A percentile compares a stretch with the other conserved stretches of the same genome.
These are phyloP conservation scores for Mortierella sp. DNA, from an alignment of 371 early-diverging fungal species.

Conservation along the genomic window DNA sequence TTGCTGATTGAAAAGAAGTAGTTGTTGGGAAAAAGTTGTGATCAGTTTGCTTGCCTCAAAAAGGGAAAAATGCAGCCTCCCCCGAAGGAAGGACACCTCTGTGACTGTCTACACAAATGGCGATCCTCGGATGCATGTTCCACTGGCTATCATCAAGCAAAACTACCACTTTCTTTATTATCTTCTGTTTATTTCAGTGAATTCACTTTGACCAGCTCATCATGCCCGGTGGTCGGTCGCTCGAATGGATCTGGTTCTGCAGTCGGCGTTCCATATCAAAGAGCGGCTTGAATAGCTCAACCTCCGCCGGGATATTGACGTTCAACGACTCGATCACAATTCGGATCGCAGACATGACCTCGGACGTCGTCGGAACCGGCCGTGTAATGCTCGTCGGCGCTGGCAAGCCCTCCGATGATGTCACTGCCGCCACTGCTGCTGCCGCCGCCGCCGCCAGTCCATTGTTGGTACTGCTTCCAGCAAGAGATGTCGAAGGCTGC, in stretches of 20 bases:
- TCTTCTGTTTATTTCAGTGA: no score
- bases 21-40: not conserved
- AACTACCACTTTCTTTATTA: not conserved
- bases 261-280: constrained; percentile 40
- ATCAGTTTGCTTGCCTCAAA: not conserved
- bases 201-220: constrained; percentile 17
- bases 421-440: not conserved
- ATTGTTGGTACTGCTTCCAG: not conserved
- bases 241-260: constrained; percentile 13
- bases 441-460: not conserved
- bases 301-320: constrained; percentile 25
- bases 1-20: not conserved
- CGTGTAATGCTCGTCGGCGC: not conserved
- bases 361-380: constrained; percentile 7
- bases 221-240: constrained; percentile 10
- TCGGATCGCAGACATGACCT: constrained; percentile 29
- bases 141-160: no score
- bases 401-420: no score
- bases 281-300: constrained; percentile 21
- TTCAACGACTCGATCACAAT: constrained; percentile 30
- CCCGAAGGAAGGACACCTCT: not conserved
- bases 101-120: not conserved
- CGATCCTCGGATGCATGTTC: not conserved
- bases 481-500: not conserved
- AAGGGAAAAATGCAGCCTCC: not conserved